Evolutionary conservation across 2,329 filamentous ascomycete species (phyloP), one percentile per base, ranked within the genome.

Genomic region (Epicoccum nigrum): DNA sequence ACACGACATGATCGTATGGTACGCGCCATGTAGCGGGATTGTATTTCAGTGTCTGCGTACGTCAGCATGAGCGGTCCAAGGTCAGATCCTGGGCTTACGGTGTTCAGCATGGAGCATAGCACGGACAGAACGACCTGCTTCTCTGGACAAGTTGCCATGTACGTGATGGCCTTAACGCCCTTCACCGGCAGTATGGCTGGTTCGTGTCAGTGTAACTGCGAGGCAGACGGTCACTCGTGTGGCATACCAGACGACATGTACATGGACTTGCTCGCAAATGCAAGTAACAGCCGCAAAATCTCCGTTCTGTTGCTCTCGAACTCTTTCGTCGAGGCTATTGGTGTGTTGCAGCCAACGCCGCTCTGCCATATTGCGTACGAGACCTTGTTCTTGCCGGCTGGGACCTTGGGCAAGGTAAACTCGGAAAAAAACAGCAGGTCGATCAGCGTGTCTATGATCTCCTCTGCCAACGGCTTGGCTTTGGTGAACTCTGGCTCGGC

Each of bases 351-450:
- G 12, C 94, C 94, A 23, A 99, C 93, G 39, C 94, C 94, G 68
- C 90, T 97, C 76, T 97, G 92, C 94, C 94, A 99, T 70, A 99
- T 97, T 45, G 91, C 88, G 74, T 94, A 96, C 7, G 88, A 89
- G 48, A 97, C 89, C 71, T 94, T 95, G 56, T 83, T 83, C 67
- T 88, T 91, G 45, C 85, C 84, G 49, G 86, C 81, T 12, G 85
- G 81, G 33, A 89, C 83, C 51, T 81, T 84, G 8, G 93, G 90
- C 13, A 97, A 82, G 0, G 93, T 96, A 65, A 99, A 88, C 47
- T 92, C 90, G 7, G 89, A 87, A 71, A 90, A 96, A 82, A 99
- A 99, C 33, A 97, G 81, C 45, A 97, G 77, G 68, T 97, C 92
- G 52, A 94, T 77, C 44, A 97, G 79, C 0, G 91, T 92, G 67